Conservation (phyloP, 2,329 filamentous ascomycete genomes). For the Rhynchosporium agropyri region DNA sequence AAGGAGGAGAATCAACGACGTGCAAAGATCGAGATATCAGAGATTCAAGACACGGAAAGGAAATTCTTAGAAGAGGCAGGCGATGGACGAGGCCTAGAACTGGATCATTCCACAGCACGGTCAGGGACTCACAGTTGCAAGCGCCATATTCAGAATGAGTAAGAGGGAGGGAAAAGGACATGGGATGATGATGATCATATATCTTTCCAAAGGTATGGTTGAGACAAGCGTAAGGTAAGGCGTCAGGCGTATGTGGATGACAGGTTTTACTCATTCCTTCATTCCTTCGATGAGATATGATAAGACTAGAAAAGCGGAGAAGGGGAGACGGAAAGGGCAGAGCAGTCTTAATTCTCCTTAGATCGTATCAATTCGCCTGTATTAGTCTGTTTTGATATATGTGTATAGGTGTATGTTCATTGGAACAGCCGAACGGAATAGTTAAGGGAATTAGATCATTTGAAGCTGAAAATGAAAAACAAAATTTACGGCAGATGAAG, state of each 20-base stretch:
- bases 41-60: background rate
- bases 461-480: too few species aligned
- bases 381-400: too few species aligned
- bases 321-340: background rate
- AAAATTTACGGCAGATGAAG: too few species aligned
- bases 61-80: conserved; percentile 3
- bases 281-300: background rate
- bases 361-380: too few species aligned
- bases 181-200: background rate
- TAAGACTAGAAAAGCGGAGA: background rate
- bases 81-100: background rate
- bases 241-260: conserved; percentile 12
- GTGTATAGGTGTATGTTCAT: too few species aligned
- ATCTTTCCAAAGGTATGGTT: background rate
- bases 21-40: background rate
- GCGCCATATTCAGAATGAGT: background rate
- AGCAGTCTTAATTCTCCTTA: too few species aligned
- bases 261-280: background rate
- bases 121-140: background rate
- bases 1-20: background rate
- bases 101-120: background rate
- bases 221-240: background rate
- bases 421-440: too few species aligned
- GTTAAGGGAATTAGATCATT: too few species aligned
- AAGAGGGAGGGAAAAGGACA: background rate